These are phyloP conservation scores for Lophiostoma macrostomum DNA, from an alignment of 495 filamentous ascomycete species.

Conservation along the genomic window DNA sequence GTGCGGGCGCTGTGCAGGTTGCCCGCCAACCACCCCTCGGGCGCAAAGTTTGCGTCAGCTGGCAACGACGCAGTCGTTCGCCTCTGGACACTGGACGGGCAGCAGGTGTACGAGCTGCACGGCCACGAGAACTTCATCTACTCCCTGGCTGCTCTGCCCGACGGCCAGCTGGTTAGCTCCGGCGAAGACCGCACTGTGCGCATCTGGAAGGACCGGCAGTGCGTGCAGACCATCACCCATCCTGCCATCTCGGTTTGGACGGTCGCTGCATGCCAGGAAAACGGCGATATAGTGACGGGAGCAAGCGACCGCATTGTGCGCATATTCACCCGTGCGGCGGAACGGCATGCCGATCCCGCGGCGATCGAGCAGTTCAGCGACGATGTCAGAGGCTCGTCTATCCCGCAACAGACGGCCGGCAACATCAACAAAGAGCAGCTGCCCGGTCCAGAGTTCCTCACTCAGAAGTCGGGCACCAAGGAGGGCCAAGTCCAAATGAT, in stretches of 20 bases:
- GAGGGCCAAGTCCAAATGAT: conserved; percentile 96
- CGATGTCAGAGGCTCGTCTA: conserved; percentile 74
- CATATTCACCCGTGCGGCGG: conserved; percentile 72
- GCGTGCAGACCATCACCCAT: conserved; percentile 94
- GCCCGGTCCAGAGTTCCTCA: conserved; percentile 79
- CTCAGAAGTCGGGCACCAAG: conserved; percentile 75
- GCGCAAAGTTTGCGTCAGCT: conserved; percentile 82
- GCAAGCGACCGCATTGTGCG: conserved; percentile 86
- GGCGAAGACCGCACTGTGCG: conserved; percentile 90
- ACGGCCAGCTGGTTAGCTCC: conserved; percentile 84
- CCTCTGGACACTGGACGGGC: conserved; percentile 75
- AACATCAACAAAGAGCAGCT: conserved; percentile 87
- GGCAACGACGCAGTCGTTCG: conserved; percentile 85
- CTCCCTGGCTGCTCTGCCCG: conserved; percentile 70
- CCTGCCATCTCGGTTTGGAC: conserved; percentile 96
- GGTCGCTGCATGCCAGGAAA: conserved; percentile 74
- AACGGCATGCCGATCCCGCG: conserved; percentile 64
- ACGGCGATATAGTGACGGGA: conserved; percentile 87
- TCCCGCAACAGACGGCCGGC: conserved; percentile 76
- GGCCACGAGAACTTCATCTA: conserved; percentile 98
- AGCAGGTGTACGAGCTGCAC: conserved; percentile 66
- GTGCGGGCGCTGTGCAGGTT: conserved; percentile 83
- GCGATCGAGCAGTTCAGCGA: conserved; percentile 69
- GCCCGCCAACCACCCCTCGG: conserved; percentile 70
- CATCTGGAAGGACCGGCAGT: conserved; percentile 78